Base-by-base conservation (phyloP, 768 basidiomycete genomes). In the Lentinula sp. region DNA sequence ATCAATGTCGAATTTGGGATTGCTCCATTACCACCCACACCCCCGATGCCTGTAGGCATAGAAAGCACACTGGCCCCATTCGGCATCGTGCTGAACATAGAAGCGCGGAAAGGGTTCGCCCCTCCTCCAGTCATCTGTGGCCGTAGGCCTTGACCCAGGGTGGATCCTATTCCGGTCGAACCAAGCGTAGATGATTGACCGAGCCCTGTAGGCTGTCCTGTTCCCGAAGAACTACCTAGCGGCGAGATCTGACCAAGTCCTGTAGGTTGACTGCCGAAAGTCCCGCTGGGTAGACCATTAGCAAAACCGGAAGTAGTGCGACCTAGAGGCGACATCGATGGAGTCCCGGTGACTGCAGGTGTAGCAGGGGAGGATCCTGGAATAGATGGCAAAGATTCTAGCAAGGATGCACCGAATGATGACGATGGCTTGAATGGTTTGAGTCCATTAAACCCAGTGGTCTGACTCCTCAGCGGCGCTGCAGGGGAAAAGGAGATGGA, bases 361-460 rank as follows among this genome's bases (percentile, higher is more conserved):
- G 84, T 83, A 5, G 74, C 74, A 0, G 82, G 72, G 3, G 72
- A 70, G 5, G 87, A 84, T 37, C 82, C 85, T 10, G 88, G 83
- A 59, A 93, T 85, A 5, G 91, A 78, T 2, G 93, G 93, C 41
- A 94, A 73, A 2, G 84, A 81, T 55, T 88, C 88, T 62, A 94
- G 67, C 43, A 94, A 70, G 15, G 85, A 83, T 37, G 88, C 85
- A 35, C 92, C 92, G 68, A 94, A 94, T 45, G 83, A 86, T 2
- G 87, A 89, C 2, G 86, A 81, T 2, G 92, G 92, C 67, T 92
- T 91, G 79, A 94, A 94, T 6, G 89, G 83, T 69, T 88, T 91
- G 64, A 92, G 70, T 5, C 86, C 87, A 28, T 80, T 76, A 43
- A 82, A 79, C 3, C 83, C 83, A 16, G 82, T 83, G 32, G 76